phyloP scores from a whole-genome alignment of 768 basidiomycete species.

The Neoboletus brunneissimus region DNA sequence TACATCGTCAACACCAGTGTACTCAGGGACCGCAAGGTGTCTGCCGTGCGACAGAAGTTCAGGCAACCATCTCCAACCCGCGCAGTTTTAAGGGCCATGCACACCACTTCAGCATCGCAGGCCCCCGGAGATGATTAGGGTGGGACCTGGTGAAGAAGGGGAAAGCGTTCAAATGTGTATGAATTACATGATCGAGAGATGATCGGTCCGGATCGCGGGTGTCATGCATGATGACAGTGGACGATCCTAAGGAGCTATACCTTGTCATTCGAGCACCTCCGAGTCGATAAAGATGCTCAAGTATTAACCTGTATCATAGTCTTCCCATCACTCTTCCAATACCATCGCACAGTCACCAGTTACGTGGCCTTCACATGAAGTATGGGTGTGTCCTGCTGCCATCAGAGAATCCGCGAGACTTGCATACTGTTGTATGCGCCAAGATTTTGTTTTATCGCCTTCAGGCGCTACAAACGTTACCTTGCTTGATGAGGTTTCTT shows the following conservation, averaged over 20 bases:
- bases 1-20: constrained; percentile 7
- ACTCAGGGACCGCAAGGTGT: constrained; percentile 19
- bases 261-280: not conserved
- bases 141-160: constrained; percentile 6
- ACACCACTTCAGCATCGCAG: constrained; percentile 9
- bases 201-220: not conserved
- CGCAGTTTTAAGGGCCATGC: constrained; percentile 20
- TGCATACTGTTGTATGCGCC: too few relatives aligned
- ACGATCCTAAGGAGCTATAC: not conserved
- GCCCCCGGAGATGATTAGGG: constrained; percentile 14
- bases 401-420: not conserved
- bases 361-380: not conserved
- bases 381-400: not conserved
- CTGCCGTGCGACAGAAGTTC: constrained; percentile 7
- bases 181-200: constrained; percentile 24
- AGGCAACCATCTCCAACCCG: constrained; percentile 15
- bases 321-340: not conserved
- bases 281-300: not conserved
- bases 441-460: too few relatives aligned
- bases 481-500: too few relatives aligned
- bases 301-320: not conserved
- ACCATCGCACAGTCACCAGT: not conserved
- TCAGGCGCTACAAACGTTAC: too few relatives aligned
- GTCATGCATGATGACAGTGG: not conserved
- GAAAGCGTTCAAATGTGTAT: constrained; percentile 24